phyloP scores from a whole-genome alignment of 805 yeast genomes.

The Yarrowia deformans region DNA sequence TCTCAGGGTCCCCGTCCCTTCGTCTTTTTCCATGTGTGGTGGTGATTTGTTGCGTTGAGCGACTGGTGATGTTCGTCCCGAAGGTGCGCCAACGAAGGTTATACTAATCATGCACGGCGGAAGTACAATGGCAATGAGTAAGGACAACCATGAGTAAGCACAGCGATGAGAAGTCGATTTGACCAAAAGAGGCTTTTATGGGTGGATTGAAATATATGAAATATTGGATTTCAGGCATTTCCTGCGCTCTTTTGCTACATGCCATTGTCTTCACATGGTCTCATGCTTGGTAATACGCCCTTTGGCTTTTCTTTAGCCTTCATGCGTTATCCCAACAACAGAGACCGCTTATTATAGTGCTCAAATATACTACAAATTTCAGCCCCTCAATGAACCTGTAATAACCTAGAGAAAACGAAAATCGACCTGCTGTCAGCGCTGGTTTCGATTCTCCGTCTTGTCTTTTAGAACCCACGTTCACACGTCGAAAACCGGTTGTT shows the following conservation, averaged over 20 bases:
- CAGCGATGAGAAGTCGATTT: no score
- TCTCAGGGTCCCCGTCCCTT: constrained; percentile 39
- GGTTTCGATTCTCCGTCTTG: no score
- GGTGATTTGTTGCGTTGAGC: constrained; percentile 15
- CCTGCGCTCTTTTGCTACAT: neutral
- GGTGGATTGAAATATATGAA: no score
- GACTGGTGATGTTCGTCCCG: constrained; percentile 22
- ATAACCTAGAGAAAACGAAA: no score
- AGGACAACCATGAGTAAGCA: no score
- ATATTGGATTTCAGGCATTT: no score
- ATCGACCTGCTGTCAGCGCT: no score
- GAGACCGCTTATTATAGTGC: neutral
- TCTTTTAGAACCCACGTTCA: neutral
- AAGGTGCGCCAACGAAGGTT: constrained; percentile 29
- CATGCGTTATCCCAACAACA: neutral
- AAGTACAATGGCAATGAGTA: neutral
- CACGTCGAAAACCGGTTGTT: neutral
- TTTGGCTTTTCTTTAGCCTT: neutral
- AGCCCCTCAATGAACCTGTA: no score
- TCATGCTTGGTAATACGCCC: neutral
- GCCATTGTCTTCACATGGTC: neutral
- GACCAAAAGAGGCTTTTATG: no score
- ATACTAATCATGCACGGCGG: constrained; percentile 27
- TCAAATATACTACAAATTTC: neutral
- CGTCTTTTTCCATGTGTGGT: constrained; percentile 35